Conservation (phyloP, 2,329 filamentous ascomycete genomes). For the Aureobasidium sp. region DNA sequence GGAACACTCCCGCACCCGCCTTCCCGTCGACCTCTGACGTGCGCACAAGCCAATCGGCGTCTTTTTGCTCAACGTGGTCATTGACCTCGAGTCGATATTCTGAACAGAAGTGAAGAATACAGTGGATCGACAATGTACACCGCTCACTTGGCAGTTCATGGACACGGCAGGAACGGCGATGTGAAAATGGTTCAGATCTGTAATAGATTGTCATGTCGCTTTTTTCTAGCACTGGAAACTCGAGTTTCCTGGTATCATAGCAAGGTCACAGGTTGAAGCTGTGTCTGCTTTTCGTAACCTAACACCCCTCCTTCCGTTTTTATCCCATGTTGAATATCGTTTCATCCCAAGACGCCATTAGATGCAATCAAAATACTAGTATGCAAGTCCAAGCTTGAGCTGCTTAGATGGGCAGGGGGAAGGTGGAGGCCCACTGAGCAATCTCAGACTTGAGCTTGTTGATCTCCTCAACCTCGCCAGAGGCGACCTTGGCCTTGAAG, state of each 20-base stretch:
- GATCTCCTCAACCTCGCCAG: slow-evolving; percentile 73
- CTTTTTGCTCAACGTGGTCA: neutral
- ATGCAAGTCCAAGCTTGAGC: neutral
- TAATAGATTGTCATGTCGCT: slow-evolving; percentile 11
- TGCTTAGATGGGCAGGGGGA: slow-evolving; percentile 75
- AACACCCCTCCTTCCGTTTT: slow-evolving; percentile 8
- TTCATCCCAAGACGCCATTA: slow-evolving; percentile 14
- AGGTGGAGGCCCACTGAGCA: slow-evolving; percentile 73
- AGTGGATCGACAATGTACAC: neutral
- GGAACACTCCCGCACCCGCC: neutral
- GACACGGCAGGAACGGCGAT: neutral
- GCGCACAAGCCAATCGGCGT: slow-evolving; percentile 7
- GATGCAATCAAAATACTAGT: slow-evolving; percentile 9
- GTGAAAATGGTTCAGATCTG: slow-evolving; percentile 3
- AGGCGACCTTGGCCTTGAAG: slow-evolving; percentile 88
- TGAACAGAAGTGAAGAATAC: neutral
- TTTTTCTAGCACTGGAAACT: slow-evolving; percentile 5
- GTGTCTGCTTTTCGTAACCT: slow-evolving; percentile 13
- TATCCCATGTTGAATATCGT: slow-evolving; percentile 16
- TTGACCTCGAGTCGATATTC: neutral
- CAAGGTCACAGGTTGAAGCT: slow-evolving; percentile 16
- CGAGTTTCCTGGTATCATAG: slow-evolving; percentile 13
- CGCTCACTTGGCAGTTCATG: too few relatives aligned
- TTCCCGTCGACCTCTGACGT: slow-evolving; percentile 4
- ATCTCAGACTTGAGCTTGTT: slow-evolving; percentile 84